Evolutionary conservation across 164 flowering plant genomes (phyloP).

Genomic region (Vitis labrusca): DNA sequence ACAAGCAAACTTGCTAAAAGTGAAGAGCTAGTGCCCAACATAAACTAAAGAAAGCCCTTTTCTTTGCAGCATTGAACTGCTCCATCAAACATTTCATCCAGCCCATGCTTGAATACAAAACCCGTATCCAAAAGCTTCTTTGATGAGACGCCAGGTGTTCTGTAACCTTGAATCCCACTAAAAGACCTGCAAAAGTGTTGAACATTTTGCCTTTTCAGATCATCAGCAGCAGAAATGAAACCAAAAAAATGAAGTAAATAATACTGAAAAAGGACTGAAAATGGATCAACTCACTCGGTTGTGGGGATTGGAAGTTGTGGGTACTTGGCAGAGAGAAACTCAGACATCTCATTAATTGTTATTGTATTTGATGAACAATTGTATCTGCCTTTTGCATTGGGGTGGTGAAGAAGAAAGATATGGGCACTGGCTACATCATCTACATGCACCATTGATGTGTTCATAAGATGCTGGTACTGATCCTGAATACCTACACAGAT

Average conservation of each 20-base stretch:
- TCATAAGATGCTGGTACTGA: neutral
- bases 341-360: constrained; percentile 3
- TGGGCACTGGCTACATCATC: constrained; percentile 29
- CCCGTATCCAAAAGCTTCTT: constrained; percentile 54
- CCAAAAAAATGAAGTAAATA: neutral
- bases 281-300: constrained; percentile 11
- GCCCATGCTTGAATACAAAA: constrained; percentile 38
- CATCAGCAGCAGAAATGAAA: too few species aligned
- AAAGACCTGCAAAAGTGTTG: constrained; percentile 9
- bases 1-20: neutral
- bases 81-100: constrained; percentile 47
- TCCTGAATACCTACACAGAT: constrained; percentile 16
- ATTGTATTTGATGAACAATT: constrained; percentile 16
- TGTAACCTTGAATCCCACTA: constrained; percentile 15
- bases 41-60: constrained; percentile 20
- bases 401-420: constrained; percentile 22
- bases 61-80: constrained; percentile 31
- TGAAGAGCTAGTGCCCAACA: too few species aligned
- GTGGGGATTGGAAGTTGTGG: constrained; percentile 8
- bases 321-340: constrained; percentile 10
- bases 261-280: neutral
- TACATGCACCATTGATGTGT: constrained; percentile 25
- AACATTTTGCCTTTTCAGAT: too few species aligned
- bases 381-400: constrained; percentile 21
- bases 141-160: constrained; percentile 24